These are phyloP conservation scores for Neurospora terricola DNA, from an alignment of 495 filamentous ascomycete genomes.

Conservation along the genomic window DNA sequence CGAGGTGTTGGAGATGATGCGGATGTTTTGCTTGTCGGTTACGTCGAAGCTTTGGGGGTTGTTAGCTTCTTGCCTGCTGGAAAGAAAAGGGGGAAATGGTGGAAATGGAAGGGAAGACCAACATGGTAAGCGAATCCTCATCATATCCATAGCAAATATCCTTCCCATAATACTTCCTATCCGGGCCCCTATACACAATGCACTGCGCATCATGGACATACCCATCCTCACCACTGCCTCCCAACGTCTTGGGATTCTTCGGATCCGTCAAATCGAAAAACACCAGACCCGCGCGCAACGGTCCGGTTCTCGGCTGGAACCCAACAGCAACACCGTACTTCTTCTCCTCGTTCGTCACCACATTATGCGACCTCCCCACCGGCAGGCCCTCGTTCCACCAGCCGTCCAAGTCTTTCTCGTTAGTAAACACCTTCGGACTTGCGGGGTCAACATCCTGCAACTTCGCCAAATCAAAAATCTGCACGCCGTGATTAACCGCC, in stretches of 20 bases:
- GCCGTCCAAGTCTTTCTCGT: conserved; percentile 26
- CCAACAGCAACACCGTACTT: conserved; percentile 35
- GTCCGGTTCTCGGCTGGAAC: conserved; percentile 26
- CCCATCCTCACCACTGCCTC: conserved; percentile 38
- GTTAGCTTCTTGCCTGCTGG: not conserved
- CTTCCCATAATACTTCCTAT: conserved; percentile 34
- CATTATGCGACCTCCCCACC: conserved; percentile 37
- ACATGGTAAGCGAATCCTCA: conserved; percentile 32
- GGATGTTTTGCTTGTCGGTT: conserved; percentile 37
- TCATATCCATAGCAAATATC: conserved; percentile 53
- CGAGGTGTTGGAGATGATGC: conserved; percentile 40
- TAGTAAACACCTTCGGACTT: conserved; percentile 20
- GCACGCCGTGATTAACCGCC: conserved; percentile 35
- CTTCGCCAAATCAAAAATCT: conserved; percentile 43
- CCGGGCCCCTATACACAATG: conserved; percentile 43
- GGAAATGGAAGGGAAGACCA: not conserved
- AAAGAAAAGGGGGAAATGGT: not conserved
- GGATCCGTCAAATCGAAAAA: conserved; percentile 41
- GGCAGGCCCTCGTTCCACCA: conserved; percentile 19
- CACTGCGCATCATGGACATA: conserved; percentile 52
- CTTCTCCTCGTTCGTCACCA: conserved; percentile 38
- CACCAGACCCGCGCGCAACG: conserved; percentile 34
- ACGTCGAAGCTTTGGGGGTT: conserved; percentile 33
- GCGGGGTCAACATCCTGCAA: conserved; percentile 8
- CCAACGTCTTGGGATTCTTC: conserved; percentile 36